phyloP scores from a whole-genome alignment of 768 basidiomycete species.

The Coprinopsis marcescibilis region DNA sequence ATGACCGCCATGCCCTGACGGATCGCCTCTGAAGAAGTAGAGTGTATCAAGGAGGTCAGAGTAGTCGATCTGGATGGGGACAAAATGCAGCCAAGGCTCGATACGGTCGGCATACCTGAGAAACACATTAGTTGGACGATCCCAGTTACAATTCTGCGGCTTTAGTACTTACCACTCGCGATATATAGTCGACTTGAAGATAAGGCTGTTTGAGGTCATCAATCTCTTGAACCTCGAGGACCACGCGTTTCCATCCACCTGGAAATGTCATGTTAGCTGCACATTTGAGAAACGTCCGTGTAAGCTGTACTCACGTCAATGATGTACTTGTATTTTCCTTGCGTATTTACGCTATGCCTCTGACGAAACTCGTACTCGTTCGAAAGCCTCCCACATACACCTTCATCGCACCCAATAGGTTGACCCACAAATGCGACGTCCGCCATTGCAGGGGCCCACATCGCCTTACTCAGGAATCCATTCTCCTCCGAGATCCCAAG shows the following conservation, averaged over 20 bases:
- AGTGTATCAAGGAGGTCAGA: constrained; percentile 65
- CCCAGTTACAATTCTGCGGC: background rate
- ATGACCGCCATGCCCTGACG: constrained; percentile 45
- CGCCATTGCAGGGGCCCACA: background rate
- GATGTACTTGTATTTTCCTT: constrained; percentile 26
- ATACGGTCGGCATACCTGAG: constrained; percentile 50
- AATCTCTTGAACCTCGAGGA: constrained; percentile 63
- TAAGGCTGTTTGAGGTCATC: constrained; percentile 53
- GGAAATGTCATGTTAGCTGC: background rate
- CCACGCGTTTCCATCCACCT: constrained; percentile 66
- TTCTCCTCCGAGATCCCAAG: background rate
- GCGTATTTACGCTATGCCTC: constrained; percentile 36
- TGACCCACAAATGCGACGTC: constrained; percentile 39
- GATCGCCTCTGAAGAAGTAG: constrained; percentile 65
- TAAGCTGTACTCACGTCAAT: constrained; percentile 40
- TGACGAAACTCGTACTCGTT: constrained; percentile 45
- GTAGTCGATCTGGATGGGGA: constrained; percentile 59
- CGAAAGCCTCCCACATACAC: constrained; percentile 37
- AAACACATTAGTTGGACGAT: constrained; percentile 2
- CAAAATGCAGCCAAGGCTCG: constrained; percentile 68
- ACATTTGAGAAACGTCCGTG: background rate
- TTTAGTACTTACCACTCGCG: constrained; percentile 57
- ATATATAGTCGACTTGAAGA: constrained; percentile 69
- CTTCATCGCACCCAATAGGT: constrained; percentile 35
- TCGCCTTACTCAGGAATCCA: background rate